phyloP scores from a whole-genome alignment of 2,329 filamentous ascomycete species.

The Botrytis hyacinthi region DNA sequence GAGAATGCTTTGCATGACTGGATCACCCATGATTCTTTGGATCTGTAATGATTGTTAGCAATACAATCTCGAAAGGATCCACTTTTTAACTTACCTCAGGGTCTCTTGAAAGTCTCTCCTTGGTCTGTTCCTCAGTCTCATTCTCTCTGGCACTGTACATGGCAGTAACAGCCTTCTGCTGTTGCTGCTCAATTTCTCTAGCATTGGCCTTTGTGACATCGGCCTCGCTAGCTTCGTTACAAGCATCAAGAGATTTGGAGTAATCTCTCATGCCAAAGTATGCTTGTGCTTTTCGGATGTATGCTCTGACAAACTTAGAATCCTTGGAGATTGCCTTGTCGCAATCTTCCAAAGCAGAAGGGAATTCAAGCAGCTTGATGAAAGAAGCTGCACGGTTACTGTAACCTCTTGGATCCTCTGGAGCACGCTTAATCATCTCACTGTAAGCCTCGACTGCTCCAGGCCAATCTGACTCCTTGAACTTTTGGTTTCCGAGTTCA shows the following conservation, averaged over 20 bases:
- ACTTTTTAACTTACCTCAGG: constrained; percentile 67
- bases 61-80: background rate
- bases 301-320: constrained; percentile 88
- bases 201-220: constrained; percentile 77
- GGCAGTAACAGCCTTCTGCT: constrained; percentile 85
- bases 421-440: constrained; percentile 95
- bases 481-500: constrained; percentile 91
- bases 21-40: constrained; percentile 87
- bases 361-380: constrained; percentile 95
- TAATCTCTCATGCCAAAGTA: constrained; percentile 98
- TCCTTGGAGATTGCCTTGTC: constrained; percentile 89
- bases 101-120: constrained; percentile 84
- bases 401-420: constrained; percentile 89
- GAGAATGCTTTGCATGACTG: constrained; percentile 95
- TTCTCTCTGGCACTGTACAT: constrained; percentile 91
- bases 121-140: constrained; percentile 94
- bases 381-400: constrained; percentile 96
- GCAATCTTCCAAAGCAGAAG: constrained; percentile 89
- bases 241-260: constrained; percentile 88
- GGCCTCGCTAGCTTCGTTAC: constrained; percentile 73
- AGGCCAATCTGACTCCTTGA: constrained; percentile 96
- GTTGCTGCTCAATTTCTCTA: constrained; percentile 89
- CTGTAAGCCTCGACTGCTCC: constrained; percentile 89
- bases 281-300: constrained; percentile 93
- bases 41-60: constrained; percentile 51